These are phyloP conservation scores for Boletellus deceptivus DNA, from an alignment of 1,284 basidiomycete species.

Conservation along the genomic window DNA sequence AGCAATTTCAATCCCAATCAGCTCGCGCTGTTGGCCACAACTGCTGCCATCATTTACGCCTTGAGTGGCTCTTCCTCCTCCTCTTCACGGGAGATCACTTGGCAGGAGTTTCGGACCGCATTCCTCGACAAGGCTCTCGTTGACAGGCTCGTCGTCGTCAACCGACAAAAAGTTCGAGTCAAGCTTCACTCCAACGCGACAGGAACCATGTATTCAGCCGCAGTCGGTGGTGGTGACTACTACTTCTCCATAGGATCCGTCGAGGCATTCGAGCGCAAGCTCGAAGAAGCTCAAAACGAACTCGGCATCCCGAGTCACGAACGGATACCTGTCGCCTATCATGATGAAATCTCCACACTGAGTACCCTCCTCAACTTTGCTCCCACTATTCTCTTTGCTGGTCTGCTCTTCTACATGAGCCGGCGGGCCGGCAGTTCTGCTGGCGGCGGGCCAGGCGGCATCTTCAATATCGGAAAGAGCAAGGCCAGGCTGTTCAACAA, in stretches of 20 bases:
- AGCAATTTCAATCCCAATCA: slow-evolving; percentile 56
- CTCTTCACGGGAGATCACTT: slow-evolving; percentile 87
- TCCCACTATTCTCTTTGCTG: slow-evolving; percentile 89
- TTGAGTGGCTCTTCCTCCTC: slow-evolving; percentile 60
- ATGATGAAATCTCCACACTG: slow-evolving; percentile 88
- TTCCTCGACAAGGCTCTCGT: slow-evolving; percentile 97
- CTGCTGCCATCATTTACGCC: slow-evolving; percentile 66
- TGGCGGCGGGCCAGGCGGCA: slow-evolving; percentile 77
- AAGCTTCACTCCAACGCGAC: slow-evolving; percentile 86
- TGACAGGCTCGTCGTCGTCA: slow-evolving; percentile 92
- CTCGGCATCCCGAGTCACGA: slow-evolving; percentile 89
- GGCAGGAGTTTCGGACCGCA: slow-evolving; percentile 97
- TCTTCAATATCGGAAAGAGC: slow-evolving; percentile 98
- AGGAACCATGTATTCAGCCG: slow-evolving; percentile 64
- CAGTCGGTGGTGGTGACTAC: slow-evolving; percentile 61
- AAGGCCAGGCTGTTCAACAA: slow-evolving; percentile 96
- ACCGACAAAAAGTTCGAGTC: slow-evolving; percentile 86
- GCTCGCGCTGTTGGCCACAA: slow-evolving; percentile 56
- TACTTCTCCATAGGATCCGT: slow-evolving; percentile 98
- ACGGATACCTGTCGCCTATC: slow-evolving; percentile 95
- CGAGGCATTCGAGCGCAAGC: slow-evolving; percentile 93
- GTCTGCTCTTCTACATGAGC: slow-evolving; percentile 89
- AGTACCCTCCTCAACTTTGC: slow-evolving; percentile 89
- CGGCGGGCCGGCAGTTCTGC: slow-evolving; percentile 68
- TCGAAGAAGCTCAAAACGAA: slow-evolving; percentile 92